Conservation (phyloP, 768 basidiomycete species). For the Rhodotorula sphaerocarpa region DNA sequence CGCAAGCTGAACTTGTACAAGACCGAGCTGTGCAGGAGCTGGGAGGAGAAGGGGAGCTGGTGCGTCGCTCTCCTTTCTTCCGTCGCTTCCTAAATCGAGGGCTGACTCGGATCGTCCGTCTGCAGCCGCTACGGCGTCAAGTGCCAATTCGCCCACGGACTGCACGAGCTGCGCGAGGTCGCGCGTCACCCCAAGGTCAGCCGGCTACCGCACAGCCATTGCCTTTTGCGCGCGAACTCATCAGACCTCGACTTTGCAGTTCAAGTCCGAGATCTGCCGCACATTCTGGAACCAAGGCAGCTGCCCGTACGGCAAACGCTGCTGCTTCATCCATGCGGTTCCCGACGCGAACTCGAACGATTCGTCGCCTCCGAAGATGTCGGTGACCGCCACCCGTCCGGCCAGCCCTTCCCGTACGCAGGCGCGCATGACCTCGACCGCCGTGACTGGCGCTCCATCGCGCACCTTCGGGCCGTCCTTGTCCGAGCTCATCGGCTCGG, state of each 20-base stretch:
- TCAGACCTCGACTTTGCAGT: slow-evolving; percentile 47
- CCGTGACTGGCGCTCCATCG: slow-evolving; percentile 10
- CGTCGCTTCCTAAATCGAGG: too few species aligned
- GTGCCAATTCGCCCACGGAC: slow-evolving; percentile 89
- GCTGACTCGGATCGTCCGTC: slow-evolving; percentile 15
- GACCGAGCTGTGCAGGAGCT: slow-evolving; percentile 34
- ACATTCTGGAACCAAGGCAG: slow-evolving; percentile 92
- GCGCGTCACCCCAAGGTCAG: slow-evolving; percentile 81
- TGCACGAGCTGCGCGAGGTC: slow-evolving; percentile 77
- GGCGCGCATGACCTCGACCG: slow-evolving; percentile 26
- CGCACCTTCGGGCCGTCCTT: slow-evolving; percentile 29
- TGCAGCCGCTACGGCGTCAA: slow-evolving; percentile 76
- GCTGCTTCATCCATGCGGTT: slow-evolving; percentile 81
- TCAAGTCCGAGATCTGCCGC: slow-evolving; percentile 89
- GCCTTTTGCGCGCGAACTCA: slow-evolving; percentile 30
- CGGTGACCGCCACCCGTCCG: slow-evolving; percentile 1
- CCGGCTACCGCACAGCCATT: slow-evolving; percentile 30
- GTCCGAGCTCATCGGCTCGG: slow-evolving; percentile 18
- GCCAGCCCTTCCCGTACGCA: slow-evolving; percentile 16
- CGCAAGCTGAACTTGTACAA: slow-evolving; percentile 84
- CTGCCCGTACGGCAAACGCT: slow-evolving; percentile 83
- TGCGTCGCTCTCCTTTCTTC: neutral
- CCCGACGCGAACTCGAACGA: slow-evolving; percentile 50
- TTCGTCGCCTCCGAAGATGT: neutral
- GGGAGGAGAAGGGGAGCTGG: slow-evolving; percentile 49